phyloP scores from a whole-genome alignment of 2,329 filamentous ascomycete species.

The Aspergillus cejpii region DNA sequence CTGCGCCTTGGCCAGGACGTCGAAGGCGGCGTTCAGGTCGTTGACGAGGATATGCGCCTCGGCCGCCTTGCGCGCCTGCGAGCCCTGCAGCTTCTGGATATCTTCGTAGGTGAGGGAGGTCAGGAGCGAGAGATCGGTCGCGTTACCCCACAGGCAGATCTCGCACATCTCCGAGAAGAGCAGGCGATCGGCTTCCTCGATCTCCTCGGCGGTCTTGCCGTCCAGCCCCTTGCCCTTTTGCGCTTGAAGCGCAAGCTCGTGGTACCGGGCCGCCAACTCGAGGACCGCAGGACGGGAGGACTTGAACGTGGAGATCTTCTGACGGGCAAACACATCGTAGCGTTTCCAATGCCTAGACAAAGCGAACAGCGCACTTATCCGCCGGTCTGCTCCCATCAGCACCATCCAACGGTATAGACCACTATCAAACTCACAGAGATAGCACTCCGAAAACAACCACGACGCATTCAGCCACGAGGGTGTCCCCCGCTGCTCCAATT shows the following conservation, averaged over 20 bases:
- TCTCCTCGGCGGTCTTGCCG: constrained; percentile 37
- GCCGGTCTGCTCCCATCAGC: constrained; percentile 48
- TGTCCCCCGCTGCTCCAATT: constrained; percentile 65
- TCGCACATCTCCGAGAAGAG: constrained; percentile 91
- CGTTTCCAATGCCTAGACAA: constrained; percentile 74
- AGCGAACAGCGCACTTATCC: constrained; percentile 71
- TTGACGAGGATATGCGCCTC: constrained; percentile 92
- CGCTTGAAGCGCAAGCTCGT: constrained; percentile 63
- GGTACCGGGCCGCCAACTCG: constrained; percentile 73
- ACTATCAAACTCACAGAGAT: constrained; percentile 55
- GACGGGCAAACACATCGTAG: constrained; percentile 83
- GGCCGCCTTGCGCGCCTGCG: constrained; percentile 73
- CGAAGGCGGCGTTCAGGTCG: constrained; percentile 68
- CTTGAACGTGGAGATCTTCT: constrained; percentile 87
- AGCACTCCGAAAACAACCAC: constrained; percentile 92
- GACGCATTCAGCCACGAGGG: constrained; percentile 76
- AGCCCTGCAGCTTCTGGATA: constrained; percentile 91
- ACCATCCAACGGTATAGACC: not conserved
- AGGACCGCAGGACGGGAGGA: constrained; percentile 81
- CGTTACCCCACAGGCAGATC: constrained; percentile 96
- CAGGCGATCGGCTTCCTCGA: constrained; percentile 64
- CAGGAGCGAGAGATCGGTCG: constrained; percentile 84
- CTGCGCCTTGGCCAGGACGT: constrained; percentile 59
- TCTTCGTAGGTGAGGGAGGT: constrained; percentile 90
- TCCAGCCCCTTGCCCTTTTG: constrained; percentile 46